Evolutionary conservation across 306 rosid species (phyloP), one percentile per base, ranked within the genome.

Genomic region (Phaseolus lunatus): DNA sequence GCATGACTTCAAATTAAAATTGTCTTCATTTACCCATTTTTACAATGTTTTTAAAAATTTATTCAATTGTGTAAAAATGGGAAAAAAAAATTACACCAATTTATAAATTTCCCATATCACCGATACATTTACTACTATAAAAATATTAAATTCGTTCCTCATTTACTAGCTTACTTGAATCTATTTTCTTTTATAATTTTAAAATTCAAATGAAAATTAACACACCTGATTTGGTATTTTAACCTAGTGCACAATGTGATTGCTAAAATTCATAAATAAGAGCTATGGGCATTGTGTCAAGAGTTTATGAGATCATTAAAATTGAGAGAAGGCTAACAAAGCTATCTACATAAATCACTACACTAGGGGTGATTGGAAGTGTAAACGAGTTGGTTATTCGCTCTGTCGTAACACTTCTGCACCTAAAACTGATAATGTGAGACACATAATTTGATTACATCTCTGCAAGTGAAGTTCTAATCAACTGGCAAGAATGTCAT

Each of bases 401-500:
- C 7, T 15, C 19, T 47, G 53, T 47, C 18, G 0, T 14, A n/a
- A 47, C 52, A 1, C 18, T 14, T 14, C n/a, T n/a, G n/a, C n/a
- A 33, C 14, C 6, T 9, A 9, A 70, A 26, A 56, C 33, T 10
- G 20, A 53, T 2, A 7, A n/a, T 52, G 58, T 52, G 23, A 7
- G 2, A 50, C 24, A 7, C 58, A 52, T 3, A 9, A 52, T 31
- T 8, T 39, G 39, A 47, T 67, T 43, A 43, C 4, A 44, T 41
- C 12, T 43, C 20, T 22, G 44, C 19, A 3, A 11, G 26, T 66
- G 20, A 78, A 78, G 70, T 70, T 87, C 81, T 73, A 83, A 66
- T 66, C 76, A 48, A 77, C 16, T 50, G 96, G 18, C 63, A 79
- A 58, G 85, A 93, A 93, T 75, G 35, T 86, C 96, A 91, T 88